These are phyloP conservation scores for Chenopodium berlandieri DNA, from an alignment of 148 eudicot species.

Conservation along the genomic window DNA sequence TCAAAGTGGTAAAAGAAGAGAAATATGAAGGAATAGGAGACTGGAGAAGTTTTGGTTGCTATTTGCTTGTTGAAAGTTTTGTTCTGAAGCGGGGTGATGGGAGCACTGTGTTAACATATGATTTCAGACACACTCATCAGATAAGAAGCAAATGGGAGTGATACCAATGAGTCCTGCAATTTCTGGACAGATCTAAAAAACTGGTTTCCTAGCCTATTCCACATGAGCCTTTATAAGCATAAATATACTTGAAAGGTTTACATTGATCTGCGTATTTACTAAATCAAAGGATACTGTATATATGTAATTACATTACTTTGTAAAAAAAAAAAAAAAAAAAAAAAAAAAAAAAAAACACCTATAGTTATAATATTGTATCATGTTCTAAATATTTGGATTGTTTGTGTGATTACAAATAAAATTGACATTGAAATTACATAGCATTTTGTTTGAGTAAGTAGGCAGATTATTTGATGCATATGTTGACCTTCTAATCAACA, in stretches of 20 bases:
- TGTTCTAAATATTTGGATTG: too few relatives aligned
- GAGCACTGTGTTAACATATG: constrained; percentile 45
- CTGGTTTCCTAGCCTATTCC: neutral
- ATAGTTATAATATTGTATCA: neutral
- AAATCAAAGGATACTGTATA: too few relatives aligned
- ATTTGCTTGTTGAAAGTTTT: constrained; percentile 65
- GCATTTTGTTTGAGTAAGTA: too few relatives aligned
- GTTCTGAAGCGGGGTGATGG: constrained; percentile 60
- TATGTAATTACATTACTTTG: neutral
- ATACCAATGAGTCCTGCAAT: neutral
- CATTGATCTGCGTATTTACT: too few relatives aligned
- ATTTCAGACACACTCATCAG: constrained; percentile 51
- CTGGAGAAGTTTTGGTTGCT: constrained; percentile 55
- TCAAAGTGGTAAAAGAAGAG: constrained; percentile 37
- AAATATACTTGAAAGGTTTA: too few relatives aligned
- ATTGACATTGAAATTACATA: too few relatives aligned
- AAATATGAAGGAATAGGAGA: constrained; percentile 33
- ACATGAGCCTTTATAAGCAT: neutral
- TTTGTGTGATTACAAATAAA: too few relatives aligned
- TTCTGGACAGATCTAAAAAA: neutral
- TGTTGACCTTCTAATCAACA: too few relatives aligned
- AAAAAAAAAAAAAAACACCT: too few relatives aligned
- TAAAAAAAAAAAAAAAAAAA: too few relatives aligned
- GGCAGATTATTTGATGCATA: too few relatives aligned
- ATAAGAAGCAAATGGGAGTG: constrained; percentile 50